Evolutionary conservation across 768 basidiomycete species (phyloP).

Genomic region (Bullera alba): DNA sequence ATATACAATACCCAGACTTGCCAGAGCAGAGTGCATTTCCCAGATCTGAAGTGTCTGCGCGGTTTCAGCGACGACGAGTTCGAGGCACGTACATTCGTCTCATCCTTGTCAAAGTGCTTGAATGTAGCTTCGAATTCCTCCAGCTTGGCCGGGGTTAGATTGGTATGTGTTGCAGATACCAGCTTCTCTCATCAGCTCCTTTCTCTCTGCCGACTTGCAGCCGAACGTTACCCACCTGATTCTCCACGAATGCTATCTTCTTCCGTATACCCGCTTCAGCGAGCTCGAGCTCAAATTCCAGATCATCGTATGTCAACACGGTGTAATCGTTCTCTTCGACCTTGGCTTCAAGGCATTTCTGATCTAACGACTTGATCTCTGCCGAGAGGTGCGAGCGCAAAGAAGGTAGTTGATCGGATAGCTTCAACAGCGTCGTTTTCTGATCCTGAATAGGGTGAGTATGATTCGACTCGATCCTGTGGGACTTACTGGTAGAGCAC

Average conservation of each 20-base stretch:
- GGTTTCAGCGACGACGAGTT: not conserved
- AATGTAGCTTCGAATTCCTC: conserved; percentile 90
- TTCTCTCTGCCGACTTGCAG: not conserved
- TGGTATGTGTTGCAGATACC: conserved; percentile 86
- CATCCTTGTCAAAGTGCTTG: conserved; percentile 92
- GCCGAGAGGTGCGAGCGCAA: conserved; percentile 52
- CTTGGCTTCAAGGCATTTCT: conserved; percentile 74
- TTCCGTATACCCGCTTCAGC: conserved; percentile 72
- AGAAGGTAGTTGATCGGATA: conserved; percentile 50
- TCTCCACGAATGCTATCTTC: conserved; percentile 93
- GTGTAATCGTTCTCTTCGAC: conserved; percentile 97
- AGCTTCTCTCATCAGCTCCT: conserved; percentile 53
- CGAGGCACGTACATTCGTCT: conserved; percentile 56
- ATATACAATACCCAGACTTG: conserved; percentile 88
- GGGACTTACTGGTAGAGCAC: conserved; percentile 31
- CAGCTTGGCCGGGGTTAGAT: conserved; percentile 87
- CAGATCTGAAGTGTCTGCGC: conserved; percentile 60
- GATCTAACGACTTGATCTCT: conserved; percentile 60
- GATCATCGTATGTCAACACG: conserved; percentile 77
- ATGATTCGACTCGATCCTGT: not conserved
- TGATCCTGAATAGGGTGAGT: conserved; percentile 55
- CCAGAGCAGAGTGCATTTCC: conserved; percentile 85
- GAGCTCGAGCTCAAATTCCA: conserved; percentile 80
- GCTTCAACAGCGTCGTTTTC: conserved; percentile 54
- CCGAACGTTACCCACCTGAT: conserved; percentile 59